These are phyloP conservation scores for Albugo candida DNA, from an alignment of 352 stramenopile species.

Conservation along the genomic window DNA sequence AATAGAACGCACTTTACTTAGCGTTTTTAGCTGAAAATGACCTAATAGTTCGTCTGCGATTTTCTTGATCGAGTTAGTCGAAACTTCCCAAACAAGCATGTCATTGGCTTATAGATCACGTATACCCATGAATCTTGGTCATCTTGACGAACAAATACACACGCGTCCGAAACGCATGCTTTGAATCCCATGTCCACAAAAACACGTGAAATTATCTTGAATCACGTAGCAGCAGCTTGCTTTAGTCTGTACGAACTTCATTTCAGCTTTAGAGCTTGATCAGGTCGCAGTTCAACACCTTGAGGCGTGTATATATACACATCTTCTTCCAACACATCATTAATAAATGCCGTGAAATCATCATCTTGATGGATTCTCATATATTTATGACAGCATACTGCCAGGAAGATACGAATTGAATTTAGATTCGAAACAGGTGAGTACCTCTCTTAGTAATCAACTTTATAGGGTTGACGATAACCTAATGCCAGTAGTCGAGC, in stretches of 20 bases:
- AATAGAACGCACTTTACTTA: no score
- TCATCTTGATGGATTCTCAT: constrained; percentile 9
- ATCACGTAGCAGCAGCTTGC: constrained; percentile 13
- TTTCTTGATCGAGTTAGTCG: no score
- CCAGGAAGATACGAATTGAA: constrained; percentile 10
- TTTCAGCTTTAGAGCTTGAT: neutral
- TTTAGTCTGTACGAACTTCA: constrained; percentile 17
- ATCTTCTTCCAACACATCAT: neutral
- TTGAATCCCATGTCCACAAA: constrained; percentile 3
- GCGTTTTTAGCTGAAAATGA: no score
- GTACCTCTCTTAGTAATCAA: constrained; percentile 13
- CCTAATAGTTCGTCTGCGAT: no score
- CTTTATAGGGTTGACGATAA: constrained; percentile 8
- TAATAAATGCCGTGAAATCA: constrained; percentile 6
- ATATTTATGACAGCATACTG: constrained; percentile 7
- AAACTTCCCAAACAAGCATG: neutral
- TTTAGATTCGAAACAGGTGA: constrained; percentile 10
- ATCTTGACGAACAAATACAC: neutral
- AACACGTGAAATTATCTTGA: constrained; percentile 10
- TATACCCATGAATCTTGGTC: neutral
- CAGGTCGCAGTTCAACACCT: neutral
- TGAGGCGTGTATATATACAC: constrained; percentile 9
- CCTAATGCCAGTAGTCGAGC: constrained; percentile 10
- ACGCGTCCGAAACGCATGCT: neutral
- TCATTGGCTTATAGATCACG: neutral